A percentile compares a stretch with the other conserved stretches of the same genome.
Conservation (phyloP, 495 filamentous ascomycete genomes). For the Talaromyces thailandensis region DNA sequence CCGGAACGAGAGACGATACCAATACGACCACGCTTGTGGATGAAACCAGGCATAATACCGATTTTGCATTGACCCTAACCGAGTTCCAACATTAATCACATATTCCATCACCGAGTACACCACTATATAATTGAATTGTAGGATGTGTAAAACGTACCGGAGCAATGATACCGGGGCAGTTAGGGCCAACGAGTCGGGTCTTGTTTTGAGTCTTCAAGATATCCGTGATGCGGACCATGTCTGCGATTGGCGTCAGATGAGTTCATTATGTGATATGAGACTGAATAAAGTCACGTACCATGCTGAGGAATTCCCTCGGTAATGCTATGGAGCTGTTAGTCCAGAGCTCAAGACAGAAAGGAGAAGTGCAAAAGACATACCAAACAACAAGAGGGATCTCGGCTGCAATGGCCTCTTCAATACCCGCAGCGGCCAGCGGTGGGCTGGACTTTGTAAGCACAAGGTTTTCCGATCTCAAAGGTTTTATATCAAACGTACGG, state of each 20-base stretch:
- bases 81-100: conserved; percentile 4
- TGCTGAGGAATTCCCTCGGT: conserved; percentile 98
- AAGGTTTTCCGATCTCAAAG: not conserved
- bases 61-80: conserved; percentile 95
- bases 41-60: conserved; percentile 99
- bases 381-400: conserved; percentile 91
- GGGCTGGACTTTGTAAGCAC: conserved; percentile 43
- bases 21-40: conserved; percentile 98
- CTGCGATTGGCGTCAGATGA: conserved; percentile 30
- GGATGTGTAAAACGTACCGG: conserved; percentile 37
- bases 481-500: conserved; percentile 50
- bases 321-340: conserved; percentile 48
- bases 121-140: not conserved
- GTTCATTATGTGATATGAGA: not conserved
- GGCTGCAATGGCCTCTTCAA: conserved; percentile 91
- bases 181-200: conserved; percentile 92
- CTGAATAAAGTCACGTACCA: conserved; percentile 41
- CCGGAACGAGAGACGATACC: conserved; percentile 98
- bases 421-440: conserved; percentile 83
- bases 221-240: conserved; percentile 99
- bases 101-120: not conserved
- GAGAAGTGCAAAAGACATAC: conserved; percentile 30
- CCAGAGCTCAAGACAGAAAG: not conserved
- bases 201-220: conserved; percentile 97
- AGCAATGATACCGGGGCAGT: conserved; percentile 98